Evolutionary conservation across 2,329 filamentous ascomycete genomes (phyloP).

Genomic region (Scortechinia acanthostroma): DNA sequence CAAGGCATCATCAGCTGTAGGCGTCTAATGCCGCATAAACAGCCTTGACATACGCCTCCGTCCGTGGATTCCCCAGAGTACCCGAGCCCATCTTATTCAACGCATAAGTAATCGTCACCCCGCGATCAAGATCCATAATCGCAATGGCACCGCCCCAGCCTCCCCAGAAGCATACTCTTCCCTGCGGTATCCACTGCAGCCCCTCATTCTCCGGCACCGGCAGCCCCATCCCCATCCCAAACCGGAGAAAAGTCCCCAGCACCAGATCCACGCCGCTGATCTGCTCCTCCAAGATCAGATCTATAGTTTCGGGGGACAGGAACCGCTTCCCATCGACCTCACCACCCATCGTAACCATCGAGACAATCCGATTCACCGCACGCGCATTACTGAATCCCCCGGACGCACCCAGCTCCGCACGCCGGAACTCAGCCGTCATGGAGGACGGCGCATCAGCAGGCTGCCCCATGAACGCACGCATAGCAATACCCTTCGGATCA

Average conservation of each 20-base stretch:
- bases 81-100: conserved; percentile 32
- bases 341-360: conserved; percentile 21
- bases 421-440: conserved; percentile 21
- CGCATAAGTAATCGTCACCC: conserved; percentile 30
- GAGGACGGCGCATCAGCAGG: conserved; percentile 10
- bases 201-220: conserved; percentile 10
- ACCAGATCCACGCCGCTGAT: conserved; percentile 28
- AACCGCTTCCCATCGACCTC: conserved; percentile 20
- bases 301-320: conserved; percentile 28
- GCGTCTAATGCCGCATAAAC: conserved; percentile 17
- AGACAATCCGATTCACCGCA: conserved; percentile 28
- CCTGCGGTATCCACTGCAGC: conserved; percentile 19
- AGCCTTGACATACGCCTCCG: conserved; percentile 16
- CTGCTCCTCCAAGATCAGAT: conserved; percentile 35
- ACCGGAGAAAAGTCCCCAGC: conserved; percentile 19
- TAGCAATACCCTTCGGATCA: conserved; percentile 12
- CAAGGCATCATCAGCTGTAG: too few species aligned
- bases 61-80: conserved; percentile 16
- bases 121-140: conserved; percentile 30
- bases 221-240: conserved; percentile 31
- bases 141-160: conserved; percentile 34
- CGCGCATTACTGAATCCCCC: conserved; percentile 37
- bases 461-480: conserved; percentile 18
- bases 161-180: conserved; percentile 27
- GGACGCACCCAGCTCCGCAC: conserved; percentile 26